A percentile compares a stretch with the other conserved stretches of the same genome.
Evolutionary conservation across 768 basidiomycete species (phyloP).

Genomic region (Psilocybe tampanensis): DNA sequence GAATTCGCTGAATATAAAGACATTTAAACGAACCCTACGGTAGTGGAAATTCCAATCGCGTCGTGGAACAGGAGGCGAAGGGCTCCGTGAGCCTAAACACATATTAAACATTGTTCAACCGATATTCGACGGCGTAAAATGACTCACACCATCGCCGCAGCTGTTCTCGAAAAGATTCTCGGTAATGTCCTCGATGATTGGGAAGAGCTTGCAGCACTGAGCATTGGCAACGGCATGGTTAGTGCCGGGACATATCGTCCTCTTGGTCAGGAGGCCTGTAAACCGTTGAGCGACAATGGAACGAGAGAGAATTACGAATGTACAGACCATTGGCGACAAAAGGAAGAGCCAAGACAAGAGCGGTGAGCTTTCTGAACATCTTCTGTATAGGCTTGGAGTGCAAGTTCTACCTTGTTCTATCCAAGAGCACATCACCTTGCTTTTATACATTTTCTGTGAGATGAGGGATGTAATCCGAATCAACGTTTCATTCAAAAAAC

Average conservation of each 20-base stretch:
- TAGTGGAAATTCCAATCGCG: conserved; percentile 14
- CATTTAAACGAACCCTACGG: conserved; percentile 3
- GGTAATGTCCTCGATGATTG: conserved; percentile 12
- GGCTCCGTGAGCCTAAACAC: conserved; percentile 13
- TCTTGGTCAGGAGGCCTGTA: conserved; percentile 7
- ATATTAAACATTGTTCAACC: neutral
- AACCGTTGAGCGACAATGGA: neutral
- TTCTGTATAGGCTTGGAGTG: neutral
- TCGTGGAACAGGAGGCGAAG: conserved; percentile 19
- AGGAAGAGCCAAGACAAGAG: conserved; percentile 11
- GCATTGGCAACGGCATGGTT: conserved; percentile 4
- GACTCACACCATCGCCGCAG: conserved; percentile 15
- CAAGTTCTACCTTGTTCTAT: neutral
- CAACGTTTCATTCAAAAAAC: too few relatives aligned
- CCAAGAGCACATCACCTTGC: neutral
- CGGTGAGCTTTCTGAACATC: conserved; percentile 14
- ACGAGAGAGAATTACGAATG: neutral
- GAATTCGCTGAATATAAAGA: too few relatives aligned
- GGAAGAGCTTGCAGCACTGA: conserved; percentile 11
- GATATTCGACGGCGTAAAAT: neutral
- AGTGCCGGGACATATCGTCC: conserved; percentile 6
- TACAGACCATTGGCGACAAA: conserved; percentile 8
- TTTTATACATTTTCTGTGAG: conserved; percentile 4
- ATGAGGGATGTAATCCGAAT: too few relatives aligned
- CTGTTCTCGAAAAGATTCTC: conserved; percentile 14